Base-by-base conservation (phyloP, 2,329 filamentous ascomycete species). In the Myrmaecium sp. region DNA sequence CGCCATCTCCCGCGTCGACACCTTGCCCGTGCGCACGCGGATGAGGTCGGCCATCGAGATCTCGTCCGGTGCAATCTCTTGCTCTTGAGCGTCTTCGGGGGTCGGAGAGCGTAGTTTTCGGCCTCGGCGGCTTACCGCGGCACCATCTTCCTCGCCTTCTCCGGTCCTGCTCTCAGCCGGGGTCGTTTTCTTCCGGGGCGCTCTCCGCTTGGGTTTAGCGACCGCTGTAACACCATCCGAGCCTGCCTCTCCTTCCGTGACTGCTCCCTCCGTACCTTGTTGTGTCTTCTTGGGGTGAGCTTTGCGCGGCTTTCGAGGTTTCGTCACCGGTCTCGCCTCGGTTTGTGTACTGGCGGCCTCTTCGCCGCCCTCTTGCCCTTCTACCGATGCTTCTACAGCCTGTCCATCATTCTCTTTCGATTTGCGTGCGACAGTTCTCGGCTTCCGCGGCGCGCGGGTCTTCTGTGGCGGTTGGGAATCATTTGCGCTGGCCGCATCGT, bases 1-100 rank as follows among this genome's bases (percentile, higher is more conserved):
- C 41, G 77, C 71, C 39, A 73, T 69, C 37, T 82, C 77, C 3
- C 74, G 74, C 30, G 81, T 84, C 32, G 75, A 72, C 46, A 77
- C 79, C 30, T 80, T 80, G 30, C 75, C 74, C 13, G 77, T 55
- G 14, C 48, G 41, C 20, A 46, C 41, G 6, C 8, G 6, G n/a
- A 5, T 12, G n/a, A 20, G 12, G 17, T 21, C 14, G 17, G 10
- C 5, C n/a, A 12, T 12, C n/a, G 8, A 11, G 5, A 9, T 15
- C 4, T 23, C 17, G 27, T 7, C 10, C 7, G 10, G 9, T 26
- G 26, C 5, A 31, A 15, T 12, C 20, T 31, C 26, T 24, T 25
- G 6, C 30, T 25, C 22, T 31, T 31, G 2, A 26, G 30, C 5
- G 30, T 28, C 22, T 26, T 25, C n/a, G n/a, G n/a, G n/a, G n/a